Conservation (phyloP, 1,139 yeast species). For the Yamadazyma friedrichii region DNA sequence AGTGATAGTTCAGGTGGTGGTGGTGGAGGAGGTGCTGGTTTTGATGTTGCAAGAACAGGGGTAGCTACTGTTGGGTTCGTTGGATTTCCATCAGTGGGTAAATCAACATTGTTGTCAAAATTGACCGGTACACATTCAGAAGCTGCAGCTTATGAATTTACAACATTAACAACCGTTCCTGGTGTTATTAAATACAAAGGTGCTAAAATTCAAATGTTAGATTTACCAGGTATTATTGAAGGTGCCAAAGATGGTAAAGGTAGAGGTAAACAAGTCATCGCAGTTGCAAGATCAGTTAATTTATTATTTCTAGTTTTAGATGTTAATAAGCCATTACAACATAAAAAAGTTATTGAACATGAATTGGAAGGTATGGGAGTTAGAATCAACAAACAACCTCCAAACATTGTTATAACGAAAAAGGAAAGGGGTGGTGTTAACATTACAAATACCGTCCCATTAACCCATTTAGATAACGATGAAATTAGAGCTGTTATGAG, state of each 20-base stretch:
- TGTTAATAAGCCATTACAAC: conserved; percentile 93
- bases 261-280: conserved; percentile 98
- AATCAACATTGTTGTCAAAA: conserved; percentile 80
- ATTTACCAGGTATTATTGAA: conserved; percentile 97
- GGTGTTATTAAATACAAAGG: conserved; percentile 96
- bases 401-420: conserved; percentile 85
- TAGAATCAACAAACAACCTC: conserved; percentile 86
- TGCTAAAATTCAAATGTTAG: conserved; percentile 96
- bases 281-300: conserved; percentile 96
- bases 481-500: conserved; percentile 95
- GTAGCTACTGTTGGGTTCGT: conserved; percentile 96
- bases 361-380: conserved; percentile 98
- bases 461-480: conserved; percentile 87
- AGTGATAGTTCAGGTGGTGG: conserved; percentile 76
- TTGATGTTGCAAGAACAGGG: conserved; percentile 97
- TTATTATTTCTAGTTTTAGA: conserved; percentile 89
- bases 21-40: conserved; percentile 89
- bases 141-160: conserved; percentile 96
- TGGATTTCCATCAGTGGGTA: conserved; percentile 99
- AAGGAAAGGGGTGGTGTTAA: conserved; percentile 96
- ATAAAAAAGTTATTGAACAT: conserved; percentile 87
- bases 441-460: conserved; percentile 88
- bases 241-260: conserved; percentile 99
- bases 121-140: conserved; percentile 95
- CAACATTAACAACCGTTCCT: conserved; percentile 95